phyloP scores from a whole-genome alignment of 306 rosid genomes.

The Vicia faba region DNA sequence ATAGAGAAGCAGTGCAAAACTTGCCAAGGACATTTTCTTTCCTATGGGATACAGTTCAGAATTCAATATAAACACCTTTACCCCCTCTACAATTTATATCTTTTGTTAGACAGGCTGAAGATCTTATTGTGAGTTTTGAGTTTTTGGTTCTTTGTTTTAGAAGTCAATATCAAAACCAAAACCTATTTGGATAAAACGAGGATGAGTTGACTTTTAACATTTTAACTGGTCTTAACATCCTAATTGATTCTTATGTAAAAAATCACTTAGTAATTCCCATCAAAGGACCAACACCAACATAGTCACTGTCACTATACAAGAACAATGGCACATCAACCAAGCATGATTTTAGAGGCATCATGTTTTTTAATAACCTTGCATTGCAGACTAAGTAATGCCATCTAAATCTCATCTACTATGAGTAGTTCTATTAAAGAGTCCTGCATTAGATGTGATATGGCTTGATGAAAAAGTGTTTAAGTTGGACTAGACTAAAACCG shows the following conservation, averaged over 20 bases:
- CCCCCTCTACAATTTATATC: slow-evolving; percentile 15
- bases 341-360: neutral
- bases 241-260: too few relatives aligned
- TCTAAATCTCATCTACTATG: neutral
- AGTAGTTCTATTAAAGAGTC: neutral
- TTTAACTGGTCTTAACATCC: too few relatives aligned
- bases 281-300: neutral
- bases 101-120: slow-evolving; percentile 12
- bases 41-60: slow-evolving; percentile 8
- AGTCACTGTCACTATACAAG: neutral
- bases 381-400: neutral
- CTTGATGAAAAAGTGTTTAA: neutral
- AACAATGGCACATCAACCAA: neutral
- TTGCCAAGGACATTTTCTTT: slow-evolving; percentile 24
- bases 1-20: slow-evolving; percentile 35
- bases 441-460: neutral
- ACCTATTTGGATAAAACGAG: too few relatives aligned
- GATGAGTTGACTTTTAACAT: too few relatives aligned
- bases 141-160: too few relatives aligned
- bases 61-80: slow-evolving; percentile 11
- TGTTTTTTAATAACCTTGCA: neutral
- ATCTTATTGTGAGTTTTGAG: neutral
- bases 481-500: neutral
- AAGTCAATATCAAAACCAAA: too few relatives aligned
- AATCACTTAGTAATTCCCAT: neutral